Evolutionary conservation across 345 rosid genomes (phyloP).

Genomic region (Jatropha curcas): DNA sequence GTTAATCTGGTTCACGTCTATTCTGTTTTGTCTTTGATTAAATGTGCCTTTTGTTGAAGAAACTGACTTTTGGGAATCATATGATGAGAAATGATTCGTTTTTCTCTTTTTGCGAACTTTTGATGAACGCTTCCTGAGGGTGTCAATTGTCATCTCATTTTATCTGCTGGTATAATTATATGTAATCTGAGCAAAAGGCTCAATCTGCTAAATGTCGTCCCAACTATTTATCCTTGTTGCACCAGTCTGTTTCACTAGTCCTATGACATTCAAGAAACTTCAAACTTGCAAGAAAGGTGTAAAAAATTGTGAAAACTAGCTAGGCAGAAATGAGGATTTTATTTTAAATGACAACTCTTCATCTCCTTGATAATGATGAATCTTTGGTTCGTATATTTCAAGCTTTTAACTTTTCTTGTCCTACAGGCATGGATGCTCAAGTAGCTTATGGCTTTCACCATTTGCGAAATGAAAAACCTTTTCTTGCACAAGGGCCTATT

Average conservation of each 20-base stretch:
- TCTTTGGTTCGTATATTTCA: constrained; percentile 2
- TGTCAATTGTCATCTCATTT: constrained; percentile 2
- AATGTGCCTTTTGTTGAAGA: neutral
- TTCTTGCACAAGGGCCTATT: constrained; percentile 94
- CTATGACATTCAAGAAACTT: neutral
- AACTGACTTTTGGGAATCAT: constrained; percentile 1
- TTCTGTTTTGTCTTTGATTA: too few species aligned
- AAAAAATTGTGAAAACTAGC: neutral
- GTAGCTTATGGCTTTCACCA: constrained; percentile 96
- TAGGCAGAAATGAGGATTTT: neutral
- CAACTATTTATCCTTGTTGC: neutral
- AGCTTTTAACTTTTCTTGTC: constrained; percentile 21
- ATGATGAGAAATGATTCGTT: neutral
- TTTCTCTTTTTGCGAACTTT: neutral
- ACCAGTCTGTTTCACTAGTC: neutral
- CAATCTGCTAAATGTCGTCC: neutral
- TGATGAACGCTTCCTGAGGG: neutral
- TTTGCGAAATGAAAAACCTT: constrained; percentile 89
- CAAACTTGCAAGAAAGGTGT: neutral
- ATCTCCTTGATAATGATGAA: neutral
- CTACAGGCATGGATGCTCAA: constrained; percentile 96
- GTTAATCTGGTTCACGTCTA: neutral
- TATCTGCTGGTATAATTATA: neutral
- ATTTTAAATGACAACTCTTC: neutral
- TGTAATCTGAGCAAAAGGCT: neutral